Conservation (phyloP, 2,329 filamentous ascomycete genomes). For the Cladosporium halotolerans region DNA sequence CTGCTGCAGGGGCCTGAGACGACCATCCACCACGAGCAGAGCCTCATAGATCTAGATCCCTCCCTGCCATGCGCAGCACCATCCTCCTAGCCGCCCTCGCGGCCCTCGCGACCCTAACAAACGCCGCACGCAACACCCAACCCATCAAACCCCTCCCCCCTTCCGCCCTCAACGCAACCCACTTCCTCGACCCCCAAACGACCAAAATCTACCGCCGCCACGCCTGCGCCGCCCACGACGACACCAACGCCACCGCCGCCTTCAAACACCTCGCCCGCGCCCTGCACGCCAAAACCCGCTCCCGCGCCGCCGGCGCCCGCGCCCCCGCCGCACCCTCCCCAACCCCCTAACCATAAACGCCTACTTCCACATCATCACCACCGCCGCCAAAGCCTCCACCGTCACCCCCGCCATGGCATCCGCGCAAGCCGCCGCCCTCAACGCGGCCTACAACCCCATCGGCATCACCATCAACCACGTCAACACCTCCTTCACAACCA, state of each 20-base stretch:
- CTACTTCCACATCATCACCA: slow-evolving; percentile 43
- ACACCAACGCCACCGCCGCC: slow-evolving; percentile 31
- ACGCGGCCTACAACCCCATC: slow-evolving; percentile 43
- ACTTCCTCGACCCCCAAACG: slow-evolving; percentile 24
- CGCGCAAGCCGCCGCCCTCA: slow-evolving; percentile 35
- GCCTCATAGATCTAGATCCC: not conserved
- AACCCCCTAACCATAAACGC: slow-evolving; percentile 33
- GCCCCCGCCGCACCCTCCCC: slow-evolving; percentile 13
- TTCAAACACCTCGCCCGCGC: slow-evolving; percentile 34
- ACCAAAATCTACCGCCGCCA: slow-evolving; percentile 31
- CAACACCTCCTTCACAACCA: slow-evolving; percentile 45
- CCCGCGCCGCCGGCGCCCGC: slow-evolving; percentile 16
- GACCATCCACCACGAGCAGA: slow-evolving; percentile 2
- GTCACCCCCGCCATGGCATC: slow-evolving; percentile 38
- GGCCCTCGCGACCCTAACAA: slow-evolving; percentile 13
- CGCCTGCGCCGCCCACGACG: slow-evolving; percentile 37
- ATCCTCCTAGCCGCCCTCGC: slow-evolving; percentile 12
- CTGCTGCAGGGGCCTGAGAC: slow-evolving; percentile 9
- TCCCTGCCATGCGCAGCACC: slow-evolving; percentile 13
- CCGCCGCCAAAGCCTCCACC: slow-evolving; percentile 28
- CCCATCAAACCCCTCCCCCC: not conserved
- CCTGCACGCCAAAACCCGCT: slow-evolving; percentile 27
- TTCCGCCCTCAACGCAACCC: slow-evolving; percentile 12
- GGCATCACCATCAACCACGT: slow-evolving; percentile 46
- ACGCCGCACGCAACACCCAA: slow-evolving; percentile 7